Evolutionary conservation across 306 rosid species (phyloP).

Genomic region (Castanea mollissima): DNA sequence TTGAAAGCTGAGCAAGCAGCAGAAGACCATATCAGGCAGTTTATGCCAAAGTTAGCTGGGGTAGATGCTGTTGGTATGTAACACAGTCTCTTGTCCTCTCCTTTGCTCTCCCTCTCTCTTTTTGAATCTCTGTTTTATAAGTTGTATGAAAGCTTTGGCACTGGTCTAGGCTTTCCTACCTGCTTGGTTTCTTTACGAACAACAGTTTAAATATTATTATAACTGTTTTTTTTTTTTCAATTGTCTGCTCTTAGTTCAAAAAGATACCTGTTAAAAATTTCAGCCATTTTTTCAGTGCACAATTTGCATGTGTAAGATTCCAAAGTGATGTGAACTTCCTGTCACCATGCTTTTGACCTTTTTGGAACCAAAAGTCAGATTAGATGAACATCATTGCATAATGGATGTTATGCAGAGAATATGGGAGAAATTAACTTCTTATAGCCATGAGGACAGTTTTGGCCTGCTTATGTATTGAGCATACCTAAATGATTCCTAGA

Average conservation of each 20-base stretch:
- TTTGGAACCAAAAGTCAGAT: too few relatives aligned
- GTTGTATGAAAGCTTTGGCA: neutral
- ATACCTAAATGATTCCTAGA: neutral
- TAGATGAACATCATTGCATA: too few relatives aligned
- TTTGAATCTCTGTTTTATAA: neutral
- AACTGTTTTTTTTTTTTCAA: neutral
- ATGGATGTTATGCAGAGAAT: too few relatives aligned
- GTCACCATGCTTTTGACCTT: too few relatives aligned
- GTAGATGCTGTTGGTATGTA: conserved; percentile 87
- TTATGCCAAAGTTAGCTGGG: conserved; percentile 86
- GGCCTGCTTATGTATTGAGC: neutral
- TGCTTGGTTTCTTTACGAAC: neutral
- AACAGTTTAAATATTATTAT: neutral
- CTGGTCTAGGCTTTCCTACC: neutral
- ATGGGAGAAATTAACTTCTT: too few relatives aligned
- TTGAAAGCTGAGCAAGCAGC: conserved; percentile 87
- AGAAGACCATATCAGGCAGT: conserved; percentile 82
- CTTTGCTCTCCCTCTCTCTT: neutral
- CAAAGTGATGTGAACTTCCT: neutral
- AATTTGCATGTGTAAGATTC: neutral
- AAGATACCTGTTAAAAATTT: neutral
- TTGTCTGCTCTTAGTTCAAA: neutral
- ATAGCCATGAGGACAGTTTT: neutral
- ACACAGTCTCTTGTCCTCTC: neutral
- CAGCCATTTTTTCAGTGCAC: neutral